Evolutionary conservation across 1,139 yeast species (phyloP), one percentile per base, ranked within the genome.

Genomic region (Candida albicans): DNA sequence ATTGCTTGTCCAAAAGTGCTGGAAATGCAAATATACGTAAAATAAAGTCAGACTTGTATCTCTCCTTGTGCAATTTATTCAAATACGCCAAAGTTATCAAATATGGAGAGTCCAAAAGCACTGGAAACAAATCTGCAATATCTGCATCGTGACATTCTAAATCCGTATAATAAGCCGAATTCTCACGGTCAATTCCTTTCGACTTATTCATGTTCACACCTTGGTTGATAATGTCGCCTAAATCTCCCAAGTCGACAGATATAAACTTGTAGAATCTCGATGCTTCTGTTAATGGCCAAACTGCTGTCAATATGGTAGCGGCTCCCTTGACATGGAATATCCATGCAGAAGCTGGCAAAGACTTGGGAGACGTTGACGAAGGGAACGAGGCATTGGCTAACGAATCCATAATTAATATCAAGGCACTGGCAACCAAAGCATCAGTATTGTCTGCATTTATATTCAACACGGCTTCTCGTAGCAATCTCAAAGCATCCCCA

Each of bases 241-340:
- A 68, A 59, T 89, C 96, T 11, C 87, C 84, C 44, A 85, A 67
- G 60, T 86, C 93, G 12, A 87, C 89, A n/a, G 88, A 80, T 25
- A 85, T 85, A 53, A 86, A 81, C 60, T 84, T 82, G 61, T 83
- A 81, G 60, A 85, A 85, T 41, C 89, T 64, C 11, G 89, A 84
- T 7, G 82, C 75, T 51, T 87, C 91, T 12, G 95, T 88, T 43
- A 90, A 70, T 3, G 96, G 96, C 87, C 97, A 90, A 12, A 90
- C 96, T 0, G 97, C 96, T 1, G 96, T 87, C 45, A 91, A 70
- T 39, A 91, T 91, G 0, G 97, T 91, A 4, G 96, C 96, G 0
- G 97, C 96, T 18, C 97, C 98, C 56, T 95, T 87, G 11, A 91
- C 97, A 59, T 91, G 97, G 70, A 89, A 93, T 45, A 91, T 84